phyloP scores from a whole-genome alignment of 192 early-diverging fungal genomes.

The Thamnidium elegans region DNA sequence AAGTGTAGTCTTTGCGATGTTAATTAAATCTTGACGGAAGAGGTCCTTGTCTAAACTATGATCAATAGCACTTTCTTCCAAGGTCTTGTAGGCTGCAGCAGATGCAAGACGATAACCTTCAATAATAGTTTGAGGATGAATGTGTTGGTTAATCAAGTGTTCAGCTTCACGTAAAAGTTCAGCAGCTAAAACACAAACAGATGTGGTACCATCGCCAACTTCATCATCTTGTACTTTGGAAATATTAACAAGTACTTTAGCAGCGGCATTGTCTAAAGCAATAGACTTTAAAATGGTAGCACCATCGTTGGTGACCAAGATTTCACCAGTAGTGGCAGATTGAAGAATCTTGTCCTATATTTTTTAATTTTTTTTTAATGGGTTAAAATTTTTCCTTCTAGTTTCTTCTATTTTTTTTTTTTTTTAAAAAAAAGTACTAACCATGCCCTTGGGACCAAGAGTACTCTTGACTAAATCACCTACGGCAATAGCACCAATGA shows the following conservation, averaged over 20 bases:
- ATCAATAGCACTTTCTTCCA: slow-evolving; percentile 80
- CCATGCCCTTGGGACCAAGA: slow-evolving; percentile 98
- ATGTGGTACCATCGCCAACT: slow-evolving; percentile 99
- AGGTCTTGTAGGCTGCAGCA: slow-evolving; percentile 75
- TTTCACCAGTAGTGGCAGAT: slow-evolving; percentile 78
- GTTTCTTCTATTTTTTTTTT: no score
- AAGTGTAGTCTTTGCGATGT: slow-evolving; percentile 97
- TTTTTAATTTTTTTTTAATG: not conserved
- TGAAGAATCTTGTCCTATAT: slow-evolving; percentile 97
- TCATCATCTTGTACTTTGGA: slow-evolving; percentile 99
- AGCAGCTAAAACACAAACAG: slow-evolving; percentile 95
- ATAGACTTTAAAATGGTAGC: slow-evolving; percentile 99
- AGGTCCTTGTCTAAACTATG: slow-evolving; percentile 63
- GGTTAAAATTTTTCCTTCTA: not conserved
- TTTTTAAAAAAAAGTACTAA: slow-evolving; percentile 32
- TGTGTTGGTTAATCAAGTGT: slow-evolving; percentile 86
- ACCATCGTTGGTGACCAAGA: slow-evolving; percentile 97
- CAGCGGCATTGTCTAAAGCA: slow-evolving; percentile 96
- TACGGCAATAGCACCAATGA: slow-evolving; percentile 98
- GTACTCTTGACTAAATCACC: slow-evolving; percentile 98
- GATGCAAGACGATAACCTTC: slow-evolving; percentile 93
- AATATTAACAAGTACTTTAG: slow-evolving; percentile 96
- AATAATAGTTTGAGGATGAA: slow-evolving; percentile 97
- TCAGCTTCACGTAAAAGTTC: slow-evolving; percentile 95
- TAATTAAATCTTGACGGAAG: slow-evolving; percentile 90